Percentiles rank a stretch among this genome's conserved stretches.
These are phyloP conservation scores for Boletus vinaceobasis DNA, from an alignment of 768 basidiomycete species.

Conservation along the genomic window DNA sequence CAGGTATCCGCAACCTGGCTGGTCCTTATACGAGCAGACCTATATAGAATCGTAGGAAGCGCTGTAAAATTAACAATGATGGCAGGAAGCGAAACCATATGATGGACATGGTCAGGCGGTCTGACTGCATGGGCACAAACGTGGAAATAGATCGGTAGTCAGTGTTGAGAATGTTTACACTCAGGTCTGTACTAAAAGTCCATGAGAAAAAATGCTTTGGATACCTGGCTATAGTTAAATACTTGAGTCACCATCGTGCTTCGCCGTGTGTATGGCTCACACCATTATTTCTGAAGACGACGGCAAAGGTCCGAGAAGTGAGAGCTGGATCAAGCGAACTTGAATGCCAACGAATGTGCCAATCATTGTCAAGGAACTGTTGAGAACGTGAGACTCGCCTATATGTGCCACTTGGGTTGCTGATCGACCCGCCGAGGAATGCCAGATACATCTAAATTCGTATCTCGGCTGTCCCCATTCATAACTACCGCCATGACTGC, in stretches of 20 bases:
- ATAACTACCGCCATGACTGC: too few species aligned
- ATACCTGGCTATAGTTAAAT: not conserved
- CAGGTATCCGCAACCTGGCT: not conserved
- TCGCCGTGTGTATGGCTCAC: not conserved
- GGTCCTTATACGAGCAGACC: not conserved
- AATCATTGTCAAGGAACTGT: not conserved
- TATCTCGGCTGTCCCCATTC: not conserved
- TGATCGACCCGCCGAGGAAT: not conserved
- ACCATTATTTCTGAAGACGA: not conserved
- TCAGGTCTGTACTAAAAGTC: not conserved
- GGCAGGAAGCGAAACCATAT: conserved; percentile 1
- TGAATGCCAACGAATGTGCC: conserved; percentile 7
- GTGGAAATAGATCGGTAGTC: not conserved
- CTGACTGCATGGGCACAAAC: not conserved
- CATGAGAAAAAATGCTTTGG: not conserved
- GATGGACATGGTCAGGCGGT: conserved; percentile 1
- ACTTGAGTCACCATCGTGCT: not conserved
- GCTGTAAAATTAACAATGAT: conserved; percentile 6
- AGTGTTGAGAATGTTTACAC: not conserved
- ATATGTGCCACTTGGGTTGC: too few species aligned
- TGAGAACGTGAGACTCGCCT: not conserved
- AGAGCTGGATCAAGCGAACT: not conserved
- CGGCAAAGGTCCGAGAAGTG: not conserved
- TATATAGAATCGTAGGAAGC: not conserved
- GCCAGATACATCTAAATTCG: not conserved